phyloP scores from a whole-genome alignment of 495 filamentous ascomycete genomes.

The Venustampulla echinocandica region DNA sequence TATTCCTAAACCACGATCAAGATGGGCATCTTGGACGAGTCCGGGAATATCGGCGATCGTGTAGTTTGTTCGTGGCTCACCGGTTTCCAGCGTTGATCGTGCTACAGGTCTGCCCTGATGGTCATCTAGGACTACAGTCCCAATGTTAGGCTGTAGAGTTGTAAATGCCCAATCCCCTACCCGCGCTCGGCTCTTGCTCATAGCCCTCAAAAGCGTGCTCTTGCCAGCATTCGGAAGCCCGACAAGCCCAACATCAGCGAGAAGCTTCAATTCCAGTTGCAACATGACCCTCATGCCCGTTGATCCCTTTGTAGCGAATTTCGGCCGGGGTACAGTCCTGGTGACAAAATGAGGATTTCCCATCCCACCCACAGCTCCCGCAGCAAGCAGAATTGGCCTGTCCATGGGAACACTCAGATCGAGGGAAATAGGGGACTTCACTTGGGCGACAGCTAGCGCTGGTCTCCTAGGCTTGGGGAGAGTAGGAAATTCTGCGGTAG shows the following conservation, averaged over 20 bases:
- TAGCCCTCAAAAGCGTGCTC: constrained; percentile 77
- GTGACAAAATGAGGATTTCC: constrained; percentile 90
- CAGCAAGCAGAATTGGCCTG: constrained; percentile 78
- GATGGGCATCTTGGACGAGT: constrained; percentile 79
- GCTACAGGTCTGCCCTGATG: constrained; percentile 53
- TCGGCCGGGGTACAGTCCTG: constrained; percentile 57
- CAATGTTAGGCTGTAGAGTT: constrained; percentile 86
- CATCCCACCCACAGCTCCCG: constrained; percentile 79
- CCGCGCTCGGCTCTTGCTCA: constrained; percentile 77
- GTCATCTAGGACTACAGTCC: constrained; percentile 85
- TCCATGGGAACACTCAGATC: constrained; percentile 78
- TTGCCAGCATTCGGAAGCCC: constrained; percentile 96
- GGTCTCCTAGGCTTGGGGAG: constrained; percentile 48
- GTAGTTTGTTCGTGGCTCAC: constrained; percentile 59
- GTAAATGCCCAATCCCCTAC: constrained; percentile 97
- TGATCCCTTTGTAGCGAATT: constrained; percentile 83
- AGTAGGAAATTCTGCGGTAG: constrained; percentile 49
- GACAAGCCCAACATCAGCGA: constrained; percentile 90
- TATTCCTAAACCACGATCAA: constrained; percentile 84
- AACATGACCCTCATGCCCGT: constrained; percentile 65
- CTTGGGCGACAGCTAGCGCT: constrained; percentile 52
- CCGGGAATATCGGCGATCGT: constrained; percentile 96
- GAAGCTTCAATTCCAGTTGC: constrained; percentile 86
- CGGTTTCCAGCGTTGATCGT: constrained; percentile 21
- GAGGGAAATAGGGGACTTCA: constrained; percentile 61